Evolutionary conservation across 108 stramenopile genomes (phyloP), one percentile per base, ranked within the genome.

Genomic region (Licmophora abbreviata): DNA sequence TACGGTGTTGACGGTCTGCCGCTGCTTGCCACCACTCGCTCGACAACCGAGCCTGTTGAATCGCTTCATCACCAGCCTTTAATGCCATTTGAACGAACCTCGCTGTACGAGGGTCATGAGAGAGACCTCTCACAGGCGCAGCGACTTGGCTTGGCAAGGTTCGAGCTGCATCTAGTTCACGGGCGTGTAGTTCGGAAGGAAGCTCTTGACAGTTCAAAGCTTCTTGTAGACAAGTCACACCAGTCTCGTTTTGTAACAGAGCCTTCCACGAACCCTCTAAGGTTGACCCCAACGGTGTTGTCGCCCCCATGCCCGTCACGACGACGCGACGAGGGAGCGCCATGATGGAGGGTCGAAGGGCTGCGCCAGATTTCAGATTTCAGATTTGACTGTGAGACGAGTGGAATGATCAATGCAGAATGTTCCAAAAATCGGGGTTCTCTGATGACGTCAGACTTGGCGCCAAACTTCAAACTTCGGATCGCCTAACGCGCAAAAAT

Each of bases 241-340:
- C 59, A 29, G 60, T 23, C 28, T 66, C 15, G 48, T 50, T 56
- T 24, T 30, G 28, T 56, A 73, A 54, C 9, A 94, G 56, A 1
- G 66, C 41, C 25, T 71, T 40, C 93, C 94, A 96, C 1, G 88
- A 69, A 15, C 72, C 58, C 27, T 37, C 36, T 46, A 88, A 60
- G 24, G 85, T 82, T 17, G 52, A 48, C 32, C 94, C 97, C 28
- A 96, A 64, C 12, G 97, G 97, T 14, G 85, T 81, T 37, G 94
- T 76, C 28, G 80, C 71, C 17, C 97, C 97, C 21, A 95, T 66
- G 4, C 95, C 95, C 11, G 94, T 96, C 10, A 98, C 87, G 10
- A 95, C 97, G 0, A 98, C 95, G 24, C 94, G 77, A 15, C 93
- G 77, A n/a, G n/a, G n/a, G n/a, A n/a, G n/a, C n/a, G 41, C 22